Evolutionary conservation across 1,284 basidiomycete genomes (phyloP).

Genomic region (Spongiforma sp.): DNA sequence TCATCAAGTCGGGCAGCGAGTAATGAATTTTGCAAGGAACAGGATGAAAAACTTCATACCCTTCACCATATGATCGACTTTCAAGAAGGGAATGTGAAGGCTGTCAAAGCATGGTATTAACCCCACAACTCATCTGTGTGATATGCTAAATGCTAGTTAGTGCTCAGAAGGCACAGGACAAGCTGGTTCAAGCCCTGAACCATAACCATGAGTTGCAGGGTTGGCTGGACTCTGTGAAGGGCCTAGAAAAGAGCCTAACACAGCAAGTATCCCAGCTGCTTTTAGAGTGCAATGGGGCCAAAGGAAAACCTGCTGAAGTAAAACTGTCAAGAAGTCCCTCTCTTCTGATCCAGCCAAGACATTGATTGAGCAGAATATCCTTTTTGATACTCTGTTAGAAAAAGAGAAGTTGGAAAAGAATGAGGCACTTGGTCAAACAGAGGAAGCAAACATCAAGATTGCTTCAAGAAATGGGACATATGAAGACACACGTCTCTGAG

Average conservation of each 20-base stretch:
- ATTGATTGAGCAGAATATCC: conserved; percentile 24
- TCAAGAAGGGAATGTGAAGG: conserved; percentile 34
- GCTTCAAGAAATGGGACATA: conserved; percentile 30
- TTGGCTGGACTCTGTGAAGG: conserved; percentile 33
- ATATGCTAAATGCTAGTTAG: conserved; percentile 28
- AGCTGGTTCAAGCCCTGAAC: conserved; percentile 20
- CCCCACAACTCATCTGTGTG: neutral
- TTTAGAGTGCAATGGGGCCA: conserved; percentile 16
- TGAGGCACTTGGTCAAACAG: conserved; percentile 24
- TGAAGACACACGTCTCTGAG: conserved; percentile 34
- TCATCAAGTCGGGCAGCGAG: conserved; percentile 25
- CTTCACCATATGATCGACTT: conserved; percentile 37
- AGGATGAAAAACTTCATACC: conserved; percentile 29
- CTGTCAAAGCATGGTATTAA: conserved; percentile 35
- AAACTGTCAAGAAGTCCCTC: conserved; percentile 19
- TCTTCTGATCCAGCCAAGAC: conserved; percentile 23
- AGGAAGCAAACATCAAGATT: conserved; percentile 25
- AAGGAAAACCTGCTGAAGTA: conserved; percentile 23
- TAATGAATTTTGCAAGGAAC: conserved; percentile 32
- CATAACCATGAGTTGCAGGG: conserved; percentile 34
- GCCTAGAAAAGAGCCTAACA: conserved; percentile 31
- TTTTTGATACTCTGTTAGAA: conserved; percentile 31
- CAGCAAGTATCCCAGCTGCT: conserved; percentile 20
- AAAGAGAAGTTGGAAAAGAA: conserved; percentile 25
- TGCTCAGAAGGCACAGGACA: conserved; percentile 23